Conservation (phyloP, 2,329 filamentous ascomycete genomes). For the Exophiala mesophila region DNA sequence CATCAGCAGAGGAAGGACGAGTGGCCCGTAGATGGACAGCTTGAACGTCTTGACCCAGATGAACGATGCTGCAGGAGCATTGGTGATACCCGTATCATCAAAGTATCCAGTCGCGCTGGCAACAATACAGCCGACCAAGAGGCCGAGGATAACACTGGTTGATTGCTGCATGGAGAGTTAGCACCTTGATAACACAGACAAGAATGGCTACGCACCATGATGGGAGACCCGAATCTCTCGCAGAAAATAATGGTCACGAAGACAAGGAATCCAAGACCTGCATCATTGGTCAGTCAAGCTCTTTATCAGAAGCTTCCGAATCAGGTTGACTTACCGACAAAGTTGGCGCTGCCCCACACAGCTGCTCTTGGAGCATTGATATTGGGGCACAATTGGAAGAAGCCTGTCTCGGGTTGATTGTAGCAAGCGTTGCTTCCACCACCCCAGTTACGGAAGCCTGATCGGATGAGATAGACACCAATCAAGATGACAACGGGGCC, state of each 20-base stretch:
- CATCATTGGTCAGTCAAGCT: background rate
- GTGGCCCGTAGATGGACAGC: slow-evolving; percentile 58
- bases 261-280: slow-evolving; percentile 57
- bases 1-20: slow-evolving; percentile 59
- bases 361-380: slow-evolving; percentile 57
- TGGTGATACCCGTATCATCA: slow-evolving; percentile 53
- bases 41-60: slow-evolving; percentile 67
- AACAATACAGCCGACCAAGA: slow-evolving; percentile 63
- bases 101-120: slow-evolving; percentile 64
- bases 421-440: slow-evolving; percentile 53
- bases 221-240: slow-evolving; percentile 64
- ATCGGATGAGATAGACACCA: slow-evolving; percentile 59
- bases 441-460: slow-evolving; percentile 64
- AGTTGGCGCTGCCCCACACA: slow-evolving; percentile 59
- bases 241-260: slow-evolving; percentile 64
- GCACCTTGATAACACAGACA: no score
- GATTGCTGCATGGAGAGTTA: slow-evolving; percentile 41
- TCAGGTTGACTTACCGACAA: slow-evolving; percentile 45
- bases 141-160: slow-evolving; percentile 59
- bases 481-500: slow-evolving; percentile 64
- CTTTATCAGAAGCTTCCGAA: background rate
- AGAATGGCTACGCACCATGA: slow-evolving; percentile 52
- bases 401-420: slow-evolving; percentile 36
- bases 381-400: slow-evolving; percentile 54
- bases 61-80: slow-evolving; percentile 60